Evolutionary conservation across 257 asterid species (phyloP), one percentile per base, ranked within the genome.

Genomic region (Cruciata laevipes): DNA sequence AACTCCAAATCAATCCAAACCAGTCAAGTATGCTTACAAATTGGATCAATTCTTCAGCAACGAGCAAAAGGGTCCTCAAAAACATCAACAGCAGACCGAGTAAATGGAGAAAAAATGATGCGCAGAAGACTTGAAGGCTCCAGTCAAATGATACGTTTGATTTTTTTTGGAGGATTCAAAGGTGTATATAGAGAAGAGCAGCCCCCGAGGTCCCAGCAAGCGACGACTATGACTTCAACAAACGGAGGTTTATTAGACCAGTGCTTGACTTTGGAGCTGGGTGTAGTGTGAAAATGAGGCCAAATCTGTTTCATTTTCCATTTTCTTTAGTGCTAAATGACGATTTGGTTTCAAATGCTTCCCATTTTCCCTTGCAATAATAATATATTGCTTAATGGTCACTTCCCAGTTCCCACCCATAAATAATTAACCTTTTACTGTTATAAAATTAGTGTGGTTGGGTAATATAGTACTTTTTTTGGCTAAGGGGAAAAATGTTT

Each of bases 231-330:
- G 71, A 71, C 60, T 27, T 38, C 61, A 63, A 52, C 21, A 31
- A 53, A 52, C n/a, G 33, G 37, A 67, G 71, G 62, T 12, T 18
- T n/a, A 56, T 10, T 12, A 42, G 60, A 64, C 75, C 65, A 1
- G 61, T 52, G 70, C 70, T 71, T 65, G 75, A 71, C 75, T 71
- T 56, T 65, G 51, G 37, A 56, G 61, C 37, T 53, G 14, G 16
- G 20, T 47, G 20, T 47, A 25, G 16, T 38, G 14, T 47, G 47
- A 5, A 23, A 31, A 40, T 24, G 31, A 23, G 61, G 61, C 60
- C 3, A 13, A 57, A 3, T 10, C 3, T 47, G 35, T 30, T n/a
- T 30, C 25, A 58, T 61, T 61, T 61, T 17, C 64, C 37, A 27
- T 16, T 16, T 27, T 18, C 38, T 25, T 2, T 59, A 37, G 58